Base-by-base conservation (phyloP, 2,329 filamentous ascomycete genomes). In the Arthrobotrys megalospora region DNA sequence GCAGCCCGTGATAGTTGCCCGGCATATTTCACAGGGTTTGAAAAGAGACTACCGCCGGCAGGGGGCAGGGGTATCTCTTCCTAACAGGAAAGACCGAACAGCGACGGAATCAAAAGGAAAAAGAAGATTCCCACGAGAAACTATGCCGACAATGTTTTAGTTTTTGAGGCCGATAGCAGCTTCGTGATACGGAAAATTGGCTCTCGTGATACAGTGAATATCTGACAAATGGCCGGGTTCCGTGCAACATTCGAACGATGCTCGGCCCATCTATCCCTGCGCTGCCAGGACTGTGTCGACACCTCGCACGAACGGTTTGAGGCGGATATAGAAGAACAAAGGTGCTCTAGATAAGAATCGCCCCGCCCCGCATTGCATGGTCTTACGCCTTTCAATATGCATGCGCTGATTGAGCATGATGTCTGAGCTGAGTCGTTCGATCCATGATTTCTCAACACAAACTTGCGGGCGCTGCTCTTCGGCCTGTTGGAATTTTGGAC, bases 71-170 rank as follows among this genome's bases (percentile, higher is more conserved):
- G 43, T 41, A 16, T 16, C 21, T 58, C 24, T 36, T 67, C 60
- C n/a, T 21, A 72, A 72, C 67, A 66, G 73, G 73, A 66, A 71
- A 78, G 53, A 72, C 60, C 41, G 36, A 66, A 70, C 47, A 48
- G 58, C 53, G 45, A 67, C 43, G 47, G 53, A 38, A 68, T 43
- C 43, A 68, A 72, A 78, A 70, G 65, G 34, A 71, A 71, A 77
- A 48, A 47, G 36, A 41, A n/a, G 28, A 19, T 48, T 55, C 45
- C 53, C 19, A 62, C 41, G 12, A 52, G 38, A 70, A 28, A 48
- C 34, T 19, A 21, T 52, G 16, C 24, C 34, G 41, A 50, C 38
- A 36, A 28, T 45, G 43, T 36, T 62, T 75, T 53, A 53, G 47
- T 10, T 68, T 52, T 14, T 72, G 19, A 28, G 45, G 34, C n/a